Conservation (phyloP, 495 filamentous ascomycete species). For the Xylona heveae region DNA sequence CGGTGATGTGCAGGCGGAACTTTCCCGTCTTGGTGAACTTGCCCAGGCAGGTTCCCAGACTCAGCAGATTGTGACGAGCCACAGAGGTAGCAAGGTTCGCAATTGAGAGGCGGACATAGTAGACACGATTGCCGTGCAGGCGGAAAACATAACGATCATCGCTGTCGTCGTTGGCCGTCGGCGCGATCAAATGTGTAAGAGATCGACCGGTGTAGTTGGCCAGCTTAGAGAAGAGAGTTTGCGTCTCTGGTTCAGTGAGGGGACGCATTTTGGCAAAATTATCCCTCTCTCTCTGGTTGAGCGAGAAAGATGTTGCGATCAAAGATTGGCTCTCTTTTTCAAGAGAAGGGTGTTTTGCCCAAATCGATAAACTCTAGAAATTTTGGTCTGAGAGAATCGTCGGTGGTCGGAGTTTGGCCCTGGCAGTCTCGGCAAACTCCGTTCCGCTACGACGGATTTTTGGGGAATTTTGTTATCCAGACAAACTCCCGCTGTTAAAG, state of each 20-base stretch:
- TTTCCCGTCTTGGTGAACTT: slow-evolving; percentile 90
- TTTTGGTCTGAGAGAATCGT: too few species aligned
- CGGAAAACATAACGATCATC: slow-evolving; percentile 71
- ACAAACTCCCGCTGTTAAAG: too few species aligned
- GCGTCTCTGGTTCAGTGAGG: slow-evolving; percentile 51
- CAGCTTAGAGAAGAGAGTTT: slow-evolving; percentile 61
- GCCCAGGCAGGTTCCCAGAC: slow-evolving; percentile 65
- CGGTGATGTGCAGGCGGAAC: slow-evolving; percentile 66
- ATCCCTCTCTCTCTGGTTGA: neutral
- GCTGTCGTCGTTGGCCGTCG: slow-evolving; percentile 24
- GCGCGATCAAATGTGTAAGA: slow-evolving; percentile 59
- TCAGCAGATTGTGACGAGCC: slow-evolving; percentile 55
- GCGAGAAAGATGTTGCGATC: neutral
- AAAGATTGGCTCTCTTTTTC: neutral
- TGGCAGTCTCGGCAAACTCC: too few species aligned
- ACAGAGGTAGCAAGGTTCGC: slow-evolving; percentile 81
- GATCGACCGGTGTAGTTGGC: slow-evolving; percentile 65
- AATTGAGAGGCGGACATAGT: slow-evolving; percentile 68
- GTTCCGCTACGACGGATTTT: too few species aligned
- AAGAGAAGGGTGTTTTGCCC: too few species aligned
- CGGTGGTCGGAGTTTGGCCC: too few species aligned
- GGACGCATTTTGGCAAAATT: slow-evolving; percentile 34
- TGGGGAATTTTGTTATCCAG: too few species aligned
- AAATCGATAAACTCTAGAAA: too few species aligned
- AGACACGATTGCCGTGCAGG: slow-evolving; percentile 56